phyloP scores from a whole-genome alignment of 257 asterid species.

The Solanum dulcamara region DNA sequence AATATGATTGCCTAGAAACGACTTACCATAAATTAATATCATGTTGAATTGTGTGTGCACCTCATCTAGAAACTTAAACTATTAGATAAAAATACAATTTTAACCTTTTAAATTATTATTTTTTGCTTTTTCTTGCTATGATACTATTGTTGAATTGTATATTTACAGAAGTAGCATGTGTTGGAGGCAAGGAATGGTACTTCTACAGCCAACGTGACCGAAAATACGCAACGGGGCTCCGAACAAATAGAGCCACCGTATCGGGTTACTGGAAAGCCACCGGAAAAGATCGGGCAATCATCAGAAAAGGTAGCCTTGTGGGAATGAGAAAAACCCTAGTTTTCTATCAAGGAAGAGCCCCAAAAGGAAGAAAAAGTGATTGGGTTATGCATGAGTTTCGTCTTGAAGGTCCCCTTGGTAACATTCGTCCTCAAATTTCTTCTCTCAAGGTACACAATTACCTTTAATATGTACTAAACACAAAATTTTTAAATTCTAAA shows the following conservation, averaged over 20 bases:
- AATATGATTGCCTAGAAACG: no score
- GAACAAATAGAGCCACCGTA: slow-evolving; percentile 78
- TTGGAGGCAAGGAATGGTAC: slow-evolving; percentile 76
- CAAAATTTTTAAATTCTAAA: no score
- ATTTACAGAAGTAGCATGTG: slow-evolving; percentile 52
- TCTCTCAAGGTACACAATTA: slow-evolving; percentile 30
- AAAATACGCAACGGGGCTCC: slow-evolving; percentile 74
- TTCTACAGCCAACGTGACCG: slow-evolving; percentile 77
- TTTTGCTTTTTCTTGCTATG: no score
- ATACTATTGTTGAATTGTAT: background rate
- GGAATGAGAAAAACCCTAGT: slow-evolving; percentile 92
- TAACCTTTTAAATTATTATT: no score
- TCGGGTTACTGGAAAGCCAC: slow-evolving; percentile 97
- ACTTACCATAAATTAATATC: background rate
- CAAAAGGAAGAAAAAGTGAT: slow-evolving; percentile 67
- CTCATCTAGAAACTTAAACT: background rate
- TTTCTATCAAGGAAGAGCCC: slow-evolving; percentile 87
- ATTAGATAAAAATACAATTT: no score
- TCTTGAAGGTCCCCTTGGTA: slow-evolving; percentile 34
- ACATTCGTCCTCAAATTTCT: slow-evolving; percentile 23
- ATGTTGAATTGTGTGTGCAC: background rate
- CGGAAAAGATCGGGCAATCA: slow-evolving; percentile 60
- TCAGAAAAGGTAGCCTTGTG: slow-evolving; percentile 39
- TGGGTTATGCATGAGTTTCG: slow-evolving; percentile 98
- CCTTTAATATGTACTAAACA: background rate